A percentile compares a stretch with the other conserved stretches of the same genome.
phyloP scores from a whole-genome alignment of 2,329 filamentous ascomycete species.

The Diaporthe sp. region DNA sequence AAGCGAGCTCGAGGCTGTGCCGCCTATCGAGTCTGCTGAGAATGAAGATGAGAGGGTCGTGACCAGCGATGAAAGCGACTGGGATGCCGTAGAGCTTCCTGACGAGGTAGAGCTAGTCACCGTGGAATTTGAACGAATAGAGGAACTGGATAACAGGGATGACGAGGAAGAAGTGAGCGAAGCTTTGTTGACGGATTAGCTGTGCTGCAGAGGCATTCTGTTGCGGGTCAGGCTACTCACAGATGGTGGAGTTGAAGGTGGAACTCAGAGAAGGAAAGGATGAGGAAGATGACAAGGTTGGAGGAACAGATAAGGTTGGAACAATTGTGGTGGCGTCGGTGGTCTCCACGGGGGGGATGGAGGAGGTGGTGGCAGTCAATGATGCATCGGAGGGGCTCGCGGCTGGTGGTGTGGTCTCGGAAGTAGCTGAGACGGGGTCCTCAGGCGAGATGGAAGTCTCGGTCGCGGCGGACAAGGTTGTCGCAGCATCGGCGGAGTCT shows the following conservation, averaged over 20 bases:
- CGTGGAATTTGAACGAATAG: conserved; percentile 21
- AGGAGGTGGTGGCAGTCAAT: conserved; percentile 30
- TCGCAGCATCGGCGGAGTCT: conserved; percentile 16
- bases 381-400: conserved; percentile 33
- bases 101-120: conserved; percentile 17
- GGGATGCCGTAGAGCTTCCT: conserved; percentile 20
- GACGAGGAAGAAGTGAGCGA: conserved; percentile 32
- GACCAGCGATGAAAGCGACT: conserved; percentile 27
- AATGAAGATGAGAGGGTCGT: conserved; percentile 43
- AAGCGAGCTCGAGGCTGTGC: conserved; percentile 8
- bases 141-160: conserved; percentile 24
- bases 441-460: conserved; percentile 26
- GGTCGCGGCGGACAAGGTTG: conserved; percentile 28
- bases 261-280: conserved; percentile 33
- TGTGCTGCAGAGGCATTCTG: neutral
- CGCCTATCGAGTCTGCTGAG: conserved; percentile 25
- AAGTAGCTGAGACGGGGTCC: conserved; percentile 21
- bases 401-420: conserved; percentile 34
- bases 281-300: conserved; percentile 27
- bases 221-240: neutral
- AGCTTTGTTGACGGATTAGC: conserved; percentile 9
- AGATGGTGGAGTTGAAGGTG: conserved; percentile 36
- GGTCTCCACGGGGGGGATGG: conserved; percentile 14
- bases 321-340: conserved; percentile 33
- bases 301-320: conserved; percentile 25